Evolutionary conservation across 2,329 filamentous ascomycete species (phyloP).

Genomic region (Hymenoscyphus salicellus): DNA sequence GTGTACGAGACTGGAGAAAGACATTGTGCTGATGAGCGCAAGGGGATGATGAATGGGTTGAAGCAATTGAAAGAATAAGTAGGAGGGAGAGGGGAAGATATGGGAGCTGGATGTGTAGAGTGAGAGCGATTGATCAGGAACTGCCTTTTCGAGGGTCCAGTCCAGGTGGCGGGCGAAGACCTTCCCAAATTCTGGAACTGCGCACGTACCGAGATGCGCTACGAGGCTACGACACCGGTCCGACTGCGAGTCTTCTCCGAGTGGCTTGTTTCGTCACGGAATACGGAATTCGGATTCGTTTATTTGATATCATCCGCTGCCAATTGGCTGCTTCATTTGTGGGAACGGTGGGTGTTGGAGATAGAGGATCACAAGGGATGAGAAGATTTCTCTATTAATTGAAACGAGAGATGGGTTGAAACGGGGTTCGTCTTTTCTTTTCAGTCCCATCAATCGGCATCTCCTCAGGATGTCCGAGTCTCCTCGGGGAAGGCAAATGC

Average conservation of each 20-base stretch:
- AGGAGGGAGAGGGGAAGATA: background rate
- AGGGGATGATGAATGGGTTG: background rate
- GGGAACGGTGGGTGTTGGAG: background rate
- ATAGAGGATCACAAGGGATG: background rate
- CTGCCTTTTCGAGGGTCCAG: background rate
- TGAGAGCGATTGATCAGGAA: background rate
- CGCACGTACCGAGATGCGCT: no score
- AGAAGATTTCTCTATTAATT: no score
- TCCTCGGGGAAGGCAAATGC: background rate
- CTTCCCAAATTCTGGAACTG: background rate
- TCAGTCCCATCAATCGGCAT: background rate
- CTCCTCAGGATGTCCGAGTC: background rate
- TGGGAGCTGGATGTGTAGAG: background rate
- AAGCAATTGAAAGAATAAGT: background rate
- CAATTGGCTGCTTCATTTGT: background rate
- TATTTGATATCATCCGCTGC: background rate
- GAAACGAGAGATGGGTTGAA: no score
- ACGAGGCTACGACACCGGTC: background rate
- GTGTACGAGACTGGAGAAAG: slow-evolving; percentile 66
- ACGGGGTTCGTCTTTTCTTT: no score
- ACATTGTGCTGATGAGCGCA: slow-evolving; percentile 47
- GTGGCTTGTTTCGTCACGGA: background rate
- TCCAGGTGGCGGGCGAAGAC: background rate
- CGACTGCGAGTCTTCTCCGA: background rate
- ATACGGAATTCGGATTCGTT: background rate